Percentiles rank a stretch among this genome's conserved stretches.
phyloP scores from a whole-genome alignment of 2,329 filamentous ascomycete genomes.

The Dichotomopilus funicola region DNA sequence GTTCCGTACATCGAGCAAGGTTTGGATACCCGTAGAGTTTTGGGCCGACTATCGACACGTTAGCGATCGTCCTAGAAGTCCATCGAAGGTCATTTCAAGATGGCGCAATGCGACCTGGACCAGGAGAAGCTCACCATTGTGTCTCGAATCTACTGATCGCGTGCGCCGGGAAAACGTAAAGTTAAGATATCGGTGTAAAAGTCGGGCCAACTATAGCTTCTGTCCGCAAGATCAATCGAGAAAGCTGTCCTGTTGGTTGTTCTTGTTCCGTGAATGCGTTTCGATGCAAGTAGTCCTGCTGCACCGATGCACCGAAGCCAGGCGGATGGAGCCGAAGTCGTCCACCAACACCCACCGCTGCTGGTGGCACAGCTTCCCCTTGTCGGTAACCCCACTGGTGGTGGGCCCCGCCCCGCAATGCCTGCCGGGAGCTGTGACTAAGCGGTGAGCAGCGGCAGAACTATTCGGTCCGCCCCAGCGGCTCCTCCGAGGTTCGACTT shows the following conservation, averaged over 20 bases:
- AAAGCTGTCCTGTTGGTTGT: background rate
- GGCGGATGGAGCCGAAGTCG: conserved; percentile 10
- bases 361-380: conserved; percentile 11
- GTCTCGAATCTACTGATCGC: no score
- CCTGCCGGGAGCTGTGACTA: conserved; percentile 1
- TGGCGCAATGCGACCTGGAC: no score
- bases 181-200: no score
- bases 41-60: conserved; percentile 71
- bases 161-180: no score
- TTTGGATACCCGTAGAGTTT: conserved; percentile 97
- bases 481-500: no score
- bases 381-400: conserved; percentile 1
- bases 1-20: conserved; percentile 86
- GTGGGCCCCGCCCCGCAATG: conserved; percentile 5
- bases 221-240: no score
- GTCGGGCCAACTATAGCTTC: no score
- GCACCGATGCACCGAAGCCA: background rate
- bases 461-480: no score
- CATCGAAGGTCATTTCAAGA: background rate
- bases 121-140: no score
- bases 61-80: background rate
- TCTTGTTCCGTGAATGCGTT: background rate
- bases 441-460: conserved; percentile 8
- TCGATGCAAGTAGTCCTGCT: background rate
- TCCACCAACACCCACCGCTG: conserved; percentile 1